A percentile compares a stretch with the other conserved stretches of the same genome.
These are phyloP conservation scores for Nicotiana tabacum DNA, from an alignment of 257 asterid genomes.

Conservation along the genomic window DNA sequence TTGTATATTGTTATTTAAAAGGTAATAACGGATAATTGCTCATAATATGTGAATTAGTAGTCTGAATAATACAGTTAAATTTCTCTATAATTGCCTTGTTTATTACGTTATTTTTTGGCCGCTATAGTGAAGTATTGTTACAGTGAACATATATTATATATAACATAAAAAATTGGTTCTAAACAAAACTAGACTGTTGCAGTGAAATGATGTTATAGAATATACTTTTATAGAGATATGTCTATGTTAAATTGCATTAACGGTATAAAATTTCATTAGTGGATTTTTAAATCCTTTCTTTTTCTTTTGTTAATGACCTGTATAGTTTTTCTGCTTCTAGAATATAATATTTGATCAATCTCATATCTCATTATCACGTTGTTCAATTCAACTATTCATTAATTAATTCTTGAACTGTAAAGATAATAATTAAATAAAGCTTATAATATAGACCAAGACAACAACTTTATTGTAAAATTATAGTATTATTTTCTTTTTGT, in stretches of 20 bases:
- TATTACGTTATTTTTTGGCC: too few species aligned
- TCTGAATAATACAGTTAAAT: too few species aligned
- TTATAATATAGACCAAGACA: not conserved
- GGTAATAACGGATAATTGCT: not conserved
- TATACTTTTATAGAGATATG: too few species aligned
- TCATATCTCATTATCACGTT: not conserved
- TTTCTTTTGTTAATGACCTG: too few species aligned
- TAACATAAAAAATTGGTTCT: too few species aligned
- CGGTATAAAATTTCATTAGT: not conserved
- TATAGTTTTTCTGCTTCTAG: not conserved
- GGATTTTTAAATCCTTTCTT: not conserved
- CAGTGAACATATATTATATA: too few species aligned
- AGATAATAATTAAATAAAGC: not conserved
- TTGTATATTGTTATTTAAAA: too few species aligned
- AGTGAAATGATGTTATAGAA: too few species aligned
- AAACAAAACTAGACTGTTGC: too few species aligned
- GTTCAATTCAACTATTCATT: not conserved
- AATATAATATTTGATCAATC: not conserved
- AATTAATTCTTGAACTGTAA: not conserved
- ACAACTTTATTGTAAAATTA: not conserved
- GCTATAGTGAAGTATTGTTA: too few species aligned
- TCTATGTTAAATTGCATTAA: too few species aligned
- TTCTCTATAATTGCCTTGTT: rapidly evolving
- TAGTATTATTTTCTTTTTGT: not conserved
- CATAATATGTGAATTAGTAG: too few species aligned